These are phyloP conservation scores for Biscogniauxia sp. DNA, from an alignment of 2,329 filamentous ascomycete genomes.

Conservation along the genomic window DNA sequence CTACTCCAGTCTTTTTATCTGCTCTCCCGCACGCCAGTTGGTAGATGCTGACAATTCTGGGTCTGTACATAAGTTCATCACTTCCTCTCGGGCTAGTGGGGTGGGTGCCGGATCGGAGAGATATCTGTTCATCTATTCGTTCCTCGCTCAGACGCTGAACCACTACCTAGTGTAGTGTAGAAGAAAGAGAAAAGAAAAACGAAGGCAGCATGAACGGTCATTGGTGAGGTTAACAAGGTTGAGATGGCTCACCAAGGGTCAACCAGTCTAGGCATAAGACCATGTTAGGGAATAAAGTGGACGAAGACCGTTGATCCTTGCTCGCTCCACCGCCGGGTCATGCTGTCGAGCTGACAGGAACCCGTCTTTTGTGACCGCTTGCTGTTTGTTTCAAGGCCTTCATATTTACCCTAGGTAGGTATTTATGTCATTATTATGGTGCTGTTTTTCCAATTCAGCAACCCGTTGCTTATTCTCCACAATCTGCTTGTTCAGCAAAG, in stretches of 20 bases:
- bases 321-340: not conserved
- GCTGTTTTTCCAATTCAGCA: too few species aligned
- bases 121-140: not conserved
- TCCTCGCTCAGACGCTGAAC: not conserved
- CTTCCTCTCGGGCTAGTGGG: not conserved
- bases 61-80: not conserved
- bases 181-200: not conserved
- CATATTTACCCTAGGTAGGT: not conserved
- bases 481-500: too few species aligned
- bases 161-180: not conserved
- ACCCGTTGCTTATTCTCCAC: too few species aligned
- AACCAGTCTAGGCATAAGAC: not conserved
- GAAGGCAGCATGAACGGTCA: not conserved
- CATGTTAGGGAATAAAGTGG: not conserved
- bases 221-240: not conserved
- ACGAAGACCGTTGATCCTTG: not conserved
- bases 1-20: not conserved
- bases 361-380: not conserved
- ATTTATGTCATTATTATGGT: not conserved
- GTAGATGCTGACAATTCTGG: not conserved
- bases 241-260: not conserved
- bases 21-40: not conserved
- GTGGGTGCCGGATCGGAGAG: not conserved
- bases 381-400: not conserved
- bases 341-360: not conserved